phyloP scores from a whole-genome alignment of 805 yeast species.

The Zygoascus bituminiphila region DNA sequence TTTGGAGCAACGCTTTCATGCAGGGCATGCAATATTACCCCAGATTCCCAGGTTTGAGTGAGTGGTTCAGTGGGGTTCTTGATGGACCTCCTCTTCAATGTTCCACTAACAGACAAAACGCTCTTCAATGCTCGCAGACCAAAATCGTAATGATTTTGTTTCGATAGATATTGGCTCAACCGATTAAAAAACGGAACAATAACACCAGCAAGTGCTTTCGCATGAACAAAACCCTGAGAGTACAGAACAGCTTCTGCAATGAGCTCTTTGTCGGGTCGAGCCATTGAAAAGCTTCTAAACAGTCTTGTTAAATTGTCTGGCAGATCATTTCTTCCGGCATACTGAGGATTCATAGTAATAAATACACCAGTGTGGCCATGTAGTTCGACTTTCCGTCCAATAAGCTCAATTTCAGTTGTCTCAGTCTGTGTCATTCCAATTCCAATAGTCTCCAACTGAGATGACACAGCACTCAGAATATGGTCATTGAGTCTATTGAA shows the following conservation, averaged over 20 bases:
- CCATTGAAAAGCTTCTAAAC: slow-evolving; percentile 70
- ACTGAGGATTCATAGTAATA: slow-evolving; percentile 86
- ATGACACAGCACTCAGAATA: slow-evolving; percentile 76
- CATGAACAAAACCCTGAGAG: slow-evolving; percentile 58
- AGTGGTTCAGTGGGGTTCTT: neutral
- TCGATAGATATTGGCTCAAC: slow-evolving; percentile 36
- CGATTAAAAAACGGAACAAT: slow-evolving; percentile 48
- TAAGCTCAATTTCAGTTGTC: slow-evolving; percentile 18
- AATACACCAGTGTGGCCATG: slow-evolving; percentile 49
- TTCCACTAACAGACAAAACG: slow-evolving; percentile 52
- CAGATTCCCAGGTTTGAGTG: slow-evolving; percentile 6
- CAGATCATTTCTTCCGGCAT: slow-evolving; percentile 69
- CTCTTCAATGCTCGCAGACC: slow-evolving; percentile 77
- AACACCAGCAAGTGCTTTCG: slow-evolving; percentile 37
- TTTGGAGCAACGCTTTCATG: slow-evolving; percentile 62
- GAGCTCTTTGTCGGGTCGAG: slow-evolving; percentile 54
- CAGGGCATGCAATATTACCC: slow-evolving; percentile 43
- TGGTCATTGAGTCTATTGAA: slow-evolving; percentile 70
- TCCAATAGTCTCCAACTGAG: slow-evolving; percentile 69
- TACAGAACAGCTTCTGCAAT: slow-evolving; percentile 67
- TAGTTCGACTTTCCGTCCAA: slow-evolving; percentile 18
- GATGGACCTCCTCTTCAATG: slow-evolving; percentile 28
- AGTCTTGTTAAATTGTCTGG: slow-evolving; percentile 81
- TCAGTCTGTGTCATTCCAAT: slow-evolving; percentile 27
- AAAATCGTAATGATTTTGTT: slow-evolving; percentile 79